Conservation (phyloP, 2,329 filamentous ascomycete species). For the Aspergillus pseudotamarii region DNA sequence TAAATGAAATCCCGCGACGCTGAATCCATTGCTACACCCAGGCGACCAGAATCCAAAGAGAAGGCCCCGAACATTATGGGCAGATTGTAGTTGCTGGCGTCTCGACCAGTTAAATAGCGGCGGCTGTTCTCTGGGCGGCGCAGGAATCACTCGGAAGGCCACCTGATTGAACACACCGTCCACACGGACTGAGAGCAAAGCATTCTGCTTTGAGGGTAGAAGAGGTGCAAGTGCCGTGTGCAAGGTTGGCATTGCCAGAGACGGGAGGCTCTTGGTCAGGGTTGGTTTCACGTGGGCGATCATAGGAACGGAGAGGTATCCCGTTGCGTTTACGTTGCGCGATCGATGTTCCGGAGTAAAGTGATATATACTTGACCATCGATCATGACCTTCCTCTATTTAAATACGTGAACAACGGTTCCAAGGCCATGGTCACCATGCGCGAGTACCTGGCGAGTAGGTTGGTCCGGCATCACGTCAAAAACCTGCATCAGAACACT, state of each 20-base stretch:
- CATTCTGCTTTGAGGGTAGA: constrained; percentile 13
- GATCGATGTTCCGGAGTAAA: constrained; percentile 42
- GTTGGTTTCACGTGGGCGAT: constrained; percentile 34
- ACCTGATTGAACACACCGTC: constrained; percentile 3
- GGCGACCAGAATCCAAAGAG: constrained; percentile 49
- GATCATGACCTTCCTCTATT: constrained; percentile 50
- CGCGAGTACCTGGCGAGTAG: constrained; percentile 35
- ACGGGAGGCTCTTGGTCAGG: constrained; percentile 12
- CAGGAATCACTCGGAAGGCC: constrained; percentile 9
- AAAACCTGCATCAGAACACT: constrained; percentile 47
- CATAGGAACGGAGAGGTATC: constrained; percentile 45
- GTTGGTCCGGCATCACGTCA: constrained; percentile 43
- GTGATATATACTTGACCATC: constrained; percentile 46
- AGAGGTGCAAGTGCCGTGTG: constrained; percentile 7
- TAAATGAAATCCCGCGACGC: constrained; percentile 46
- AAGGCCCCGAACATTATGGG: constrained; percentile 40
- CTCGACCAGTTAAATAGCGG: constrained; percentile 20
- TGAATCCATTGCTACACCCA: constrained; percentile 43
- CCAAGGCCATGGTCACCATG: constrained; percentile 50
- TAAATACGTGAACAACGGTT: constrained; percentile 42
- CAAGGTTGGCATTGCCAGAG: constrained; percentile 9
- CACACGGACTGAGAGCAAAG: constrained; percentile 14
- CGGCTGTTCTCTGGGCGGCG: constrained; percentile 5
- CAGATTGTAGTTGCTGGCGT: constrained; percentile 34
- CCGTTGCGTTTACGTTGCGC: constrained; percentile 32